A percentile compares a stretch with the other conserved stretches of the same genome.
These are phyloP conservation scores for Fragaria vesca DNA, from an alignment of 306 rosid genomes.

Conservation along the genomic window DNA sequence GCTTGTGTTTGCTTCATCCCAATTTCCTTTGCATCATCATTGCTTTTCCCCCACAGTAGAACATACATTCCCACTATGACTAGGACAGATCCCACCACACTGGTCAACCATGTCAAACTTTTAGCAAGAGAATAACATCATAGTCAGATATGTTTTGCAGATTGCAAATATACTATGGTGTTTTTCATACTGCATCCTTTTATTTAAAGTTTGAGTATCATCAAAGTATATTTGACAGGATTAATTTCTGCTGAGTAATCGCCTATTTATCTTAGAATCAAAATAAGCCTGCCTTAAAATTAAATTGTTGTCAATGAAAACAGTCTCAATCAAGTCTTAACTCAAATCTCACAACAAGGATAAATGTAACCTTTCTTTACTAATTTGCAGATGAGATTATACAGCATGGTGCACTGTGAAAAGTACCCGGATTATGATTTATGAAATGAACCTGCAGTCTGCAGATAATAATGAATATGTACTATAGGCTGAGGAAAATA, in stretches of 20 bases:
- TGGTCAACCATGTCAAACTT: constrained; percentile 34
- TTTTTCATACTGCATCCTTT: background rate
- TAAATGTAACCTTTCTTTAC: too few relatives aligned
- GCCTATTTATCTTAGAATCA: too few relatives aligned
- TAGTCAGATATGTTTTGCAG: background rate
- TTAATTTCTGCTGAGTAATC: background rate
- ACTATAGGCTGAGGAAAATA: too few relatives aligned
- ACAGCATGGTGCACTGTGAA: too few relatives aligned
- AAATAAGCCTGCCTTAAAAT: too few relatives aligned
- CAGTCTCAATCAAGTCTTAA: too few relatives aligned
- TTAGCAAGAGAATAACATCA: constrained; percentile 22
- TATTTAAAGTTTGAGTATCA: background rate
- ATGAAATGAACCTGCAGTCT: too few relatives aligned
- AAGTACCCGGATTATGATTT: too few relatives aligned
- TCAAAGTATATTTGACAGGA: background rate
- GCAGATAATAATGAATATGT: too few relatives aligned
- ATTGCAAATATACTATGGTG: background rate
- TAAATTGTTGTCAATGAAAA: too few relatives aligned
- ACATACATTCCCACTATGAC: constrained; percentile 78
- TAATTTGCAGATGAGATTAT: too few relatives aligned
- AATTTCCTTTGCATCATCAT: constrained; percentile 39
- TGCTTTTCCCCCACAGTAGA: constrained; percentile 76
- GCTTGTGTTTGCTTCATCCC: constrained; percentile 36
- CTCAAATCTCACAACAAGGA: too few relatives aligned
- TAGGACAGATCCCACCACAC: constrained; percentile 65